Evolutionary conservation across 2,329 filamentous ascomycete species (phyloP), one percentile per base, ranked within the genome.

Genomic region (Colletotrichum sp.): DNA sequence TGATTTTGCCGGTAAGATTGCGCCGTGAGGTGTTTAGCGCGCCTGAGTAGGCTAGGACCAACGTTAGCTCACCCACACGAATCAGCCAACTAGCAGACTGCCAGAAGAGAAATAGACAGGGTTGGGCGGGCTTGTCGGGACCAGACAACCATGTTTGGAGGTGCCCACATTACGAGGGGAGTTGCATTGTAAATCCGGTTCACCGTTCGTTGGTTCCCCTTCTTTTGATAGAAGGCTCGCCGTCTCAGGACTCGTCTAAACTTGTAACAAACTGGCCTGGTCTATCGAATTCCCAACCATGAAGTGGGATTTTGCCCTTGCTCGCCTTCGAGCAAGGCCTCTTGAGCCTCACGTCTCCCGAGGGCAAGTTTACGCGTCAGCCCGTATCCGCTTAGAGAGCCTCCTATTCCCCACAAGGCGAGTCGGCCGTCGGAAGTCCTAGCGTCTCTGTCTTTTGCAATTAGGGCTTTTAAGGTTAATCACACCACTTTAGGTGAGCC

Each of bases 401-500:
- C 64, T 65, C 57, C 18, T 39, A 22, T 28, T 36, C 59, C 28
- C 73, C 64, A 73, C 74, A 68, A 73, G 70, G 62, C 70, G 16
- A 57, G 24, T 15, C 62, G 65, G 63, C 18, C 44, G 22, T 36
- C 57, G 69, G 64, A 44, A 22, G 60, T 13, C 34, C 59, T 15
- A 32, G 32, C 30, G 59, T 39, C 36, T 32, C 18, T 36, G 15
- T 22, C 34, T 55, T 36, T 60, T 26, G 57, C 59, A 26, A 52
- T 73, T 52, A 68, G 64, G 70, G 73, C 60, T 68, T 55, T 64
- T 44, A 68, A 68, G 69, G 69, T 75, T 75, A 64, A 72, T 59
- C 39, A 48, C 28, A 63, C 22, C 57, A 67, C 55, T 24, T 16
- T 26, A 34, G 71, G 32, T 36, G 22, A 60, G n/a, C 60, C 67